phyloP scores from a whole-genome alignment of 805 yeast genomes.

The Candida boleticola region DNA sequence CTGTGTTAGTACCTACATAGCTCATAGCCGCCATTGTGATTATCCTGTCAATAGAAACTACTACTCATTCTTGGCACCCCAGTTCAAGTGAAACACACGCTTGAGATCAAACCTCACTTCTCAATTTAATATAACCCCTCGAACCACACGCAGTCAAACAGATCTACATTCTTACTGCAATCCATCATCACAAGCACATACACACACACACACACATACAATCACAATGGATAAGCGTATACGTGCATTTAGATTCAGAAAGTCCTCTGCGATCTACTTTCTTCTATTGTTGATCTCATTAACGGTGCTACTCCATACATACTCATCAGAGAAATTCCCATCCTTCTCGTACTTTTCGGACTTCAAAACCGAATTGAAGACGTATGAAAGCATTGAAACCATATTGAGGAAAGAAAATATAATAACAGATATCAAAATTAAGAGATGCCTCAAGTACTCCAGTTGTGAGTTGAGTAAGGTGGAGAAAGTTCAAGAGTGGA shows the following conservation, averaged over 20 bases:
- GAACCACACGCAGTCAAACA: no score
- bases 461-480: conserved; percentile 4
- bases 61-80: no score
- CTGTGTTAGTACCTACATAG: no score
- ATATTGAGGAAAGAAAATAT: not conserved
- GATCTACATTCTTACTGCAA: no score
- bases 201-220: no score
- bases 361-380: not conserved
- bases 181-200: no score
- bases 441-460: conserved; percentile 5
- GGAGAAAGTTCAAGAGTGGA: conserved; percentile 4
- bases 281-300: not conserved
- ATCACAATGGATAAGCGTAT: not conserved
- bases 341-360: not conserved
- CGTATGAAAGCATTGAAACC: not conserved
- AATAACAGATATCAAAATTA: conserved; percentile 5
- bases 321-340: not conserved
- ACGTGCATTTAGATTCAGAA: not conserved
- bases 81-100: no score
- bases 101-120: no score
- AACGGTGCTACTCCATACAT: not conserved
- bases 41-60: no score
- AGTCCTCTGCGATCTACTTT: not conserved
- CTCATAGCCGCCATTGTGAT: no score
- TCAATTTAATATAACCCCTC: no score